Evolutionary conservation across 129 eudicot genomes (phyloP).

Genomic region (Flaveria linearis): DNA sequence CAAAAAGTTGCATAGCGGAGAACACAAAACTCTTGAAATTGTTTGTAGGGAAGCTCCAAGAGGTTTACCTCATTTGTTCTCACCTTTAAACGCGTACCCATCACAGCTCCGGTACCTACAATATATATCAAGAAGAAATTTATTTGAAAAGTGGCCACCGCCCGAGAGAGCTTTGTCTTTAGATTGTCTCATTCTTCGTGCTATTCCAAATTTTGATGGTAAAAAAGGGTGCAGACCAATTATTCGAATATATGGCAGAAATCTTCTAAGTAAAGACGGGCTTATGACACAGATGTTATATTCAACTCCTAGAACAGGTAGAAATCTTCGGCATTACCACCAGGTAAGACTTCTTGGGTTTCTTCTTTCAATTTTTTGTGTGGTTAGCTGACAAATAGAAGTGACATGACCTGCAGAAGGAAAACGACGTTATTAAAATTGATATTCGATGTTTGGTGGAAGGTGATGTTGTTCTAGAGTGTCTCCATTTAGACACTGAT

Average conservation of each 20-base stretch:
- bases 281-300: conserved; percentile 82
- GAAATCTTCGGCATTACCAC: conserved; percentile 74
- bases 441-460: conserved; percentile 95
- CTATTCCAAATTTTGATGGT: conserved; percentile 82
- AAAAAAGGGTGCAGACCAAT: conserved; percentile 88
- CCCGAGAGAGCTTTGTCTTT: conserved; percentile 84
- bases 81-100: conserved; percentile 91
- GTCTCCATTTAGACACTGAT: conserved; percentile 84
- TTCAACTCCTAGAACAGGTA: conserved; percentile 72
- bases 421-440: conserved; percentile 88
- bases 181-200: conserved; percentile 91
- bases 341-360: conserved; percentile 51
- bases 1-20: conserved; percentile 79
- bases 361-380: neutral
- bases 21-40: conserved; percentile 79
- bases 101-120: conserved; percentile 97
- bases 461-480: conserved; percentile 97
- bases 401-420: conserved; percentile 64
- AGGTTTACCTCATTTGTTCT: conserved; percentile 73
- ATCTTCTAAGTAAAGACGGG: conserved; percentile 83
- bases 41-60: conserved; percentile 95
- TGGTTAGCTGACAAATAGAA: conserved; percentile 3
- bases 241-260: conserved; percentile 85
- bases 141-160: conserved; percentile 97
- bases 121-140: conserved; percentile 82